phyloP scores from a whole-genome alignment of 768 basidiomycete genomes.

The Auricularia heimuer region DNA sequence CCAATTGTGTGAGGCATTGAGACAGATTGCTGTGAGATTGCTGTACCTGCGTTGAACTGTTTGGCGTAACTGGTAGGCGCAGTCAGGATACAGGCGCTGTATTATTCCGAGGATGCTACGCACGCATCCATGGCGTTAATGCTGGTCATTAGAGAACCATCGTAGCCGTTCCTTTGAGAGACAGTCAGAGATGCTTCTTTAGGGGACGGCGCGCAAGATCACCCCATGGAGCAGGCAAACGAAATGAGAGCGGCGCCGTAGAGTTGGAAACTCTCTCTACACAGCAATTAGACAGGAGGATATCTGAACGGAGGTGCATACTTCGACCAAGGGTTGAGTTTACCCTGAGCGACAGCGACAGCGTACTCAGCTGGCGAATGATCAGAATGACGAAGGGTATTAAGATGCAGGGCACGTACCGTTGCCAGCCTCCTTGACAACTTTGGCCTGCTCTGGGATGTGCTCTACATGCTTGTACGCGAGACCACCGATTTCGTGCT shows the following conservation, averaged over 20 bases:
- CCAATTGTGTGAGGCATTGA: background rate
- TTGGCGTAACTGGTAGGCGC: background rate
- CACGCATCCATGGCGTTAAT: slow-evolving; percentile 5
- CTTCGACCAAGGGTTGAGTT: background rate
- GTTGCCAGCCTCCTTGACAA: background rate
- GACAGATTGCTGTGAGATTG: background rate
- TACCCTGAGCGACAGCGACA: background rate
- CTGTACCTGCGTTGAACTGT: slow-evolving; percentile 2
- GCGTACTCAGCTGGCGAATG: background rate
- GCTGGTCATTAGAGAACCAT: slow-evolving; percentile 7
- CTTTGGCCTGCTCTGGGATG: background rate
- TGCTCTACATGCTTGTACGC: background rate
- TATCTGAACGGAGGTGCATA: background rate
- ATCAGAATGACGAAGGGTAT: background rate
- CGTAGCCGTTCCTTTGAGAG: slow-evolving; percentile 5
- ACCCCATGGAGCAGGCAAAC: slow-evolving; percentile 17
- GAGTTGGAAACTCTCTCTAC: background rate
- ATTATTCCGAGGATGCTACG: slow-evolving; percentile 2
- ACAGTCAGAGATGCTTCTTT: background rate
- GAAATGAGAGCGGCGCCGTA: background rate
- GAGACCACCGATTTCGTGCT: background rate
- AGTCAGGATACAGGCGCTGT: background rate
- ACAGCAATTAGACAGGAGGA: background rate
- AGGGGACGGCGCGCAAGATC: background rate
- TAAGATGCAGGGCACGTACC: background rate